Base-by-base conservation (phyloP, 1,284 basidiomycete species). In the Fistulinella cinereoalba region DNA sequence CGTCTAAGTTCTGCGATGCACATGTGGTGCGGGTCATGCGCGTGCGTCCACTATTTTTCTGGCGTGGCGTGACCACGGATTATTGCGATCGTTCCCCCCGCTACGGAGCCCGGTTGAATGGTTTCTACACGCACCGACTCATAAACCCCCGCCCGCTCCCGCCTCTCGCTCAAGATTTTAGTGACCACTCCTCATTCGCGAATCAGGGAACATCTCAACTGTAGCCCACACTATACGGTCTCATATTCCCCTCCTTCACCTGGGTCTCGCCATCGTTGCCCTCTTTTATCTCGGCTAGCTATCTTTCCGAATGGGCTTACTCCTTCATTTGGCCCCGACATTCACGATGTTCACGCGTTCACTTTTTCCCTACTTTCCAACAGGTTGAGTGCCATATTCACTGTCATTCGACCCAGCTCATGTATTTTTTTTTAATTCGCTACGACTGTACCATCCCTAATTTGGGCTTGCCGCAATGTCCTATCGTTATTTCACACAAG, bases 1-100 rank as follows among this genome's bases (percentile, higher is more conserved):
- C 44, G 34, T 38, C 33, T 46, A 50, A 46, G 41, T 23, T 49
- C 49, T 41, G 44, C 33, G 56, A 44, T 41, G 41, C 43, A 38
- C 46, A 25, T 56, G 55, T 46, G 55, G 56, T 57, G 38, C 46
- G 49, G 41, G 37, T 23, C 32, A 43, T 58, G 34, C n/a, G 31
- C 56, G 33, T 50, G 44, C 45, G 9, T 19, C n/a, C n/a, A 29
- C 6, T 29, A 37, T 44, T 15, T 25, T 57, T 47, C 41, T 54
- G 54, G n/a, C 37, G 24, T 37, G 44, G 12, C 34, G 19, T 44
- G 27, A 32, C 27, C 22, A 21, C 31, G 36, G 25, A 23, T 38
- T 39, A 22, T 34, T 9, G 32, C 7, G 32, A 18, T 19, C 18
- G 16, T 6, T 12, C 36, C 21, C 37, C 34, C 24, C 31, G 16